Conservation (phyloP, 768 basidiomycete genomes). For the Lepiota venenata region DNA sequence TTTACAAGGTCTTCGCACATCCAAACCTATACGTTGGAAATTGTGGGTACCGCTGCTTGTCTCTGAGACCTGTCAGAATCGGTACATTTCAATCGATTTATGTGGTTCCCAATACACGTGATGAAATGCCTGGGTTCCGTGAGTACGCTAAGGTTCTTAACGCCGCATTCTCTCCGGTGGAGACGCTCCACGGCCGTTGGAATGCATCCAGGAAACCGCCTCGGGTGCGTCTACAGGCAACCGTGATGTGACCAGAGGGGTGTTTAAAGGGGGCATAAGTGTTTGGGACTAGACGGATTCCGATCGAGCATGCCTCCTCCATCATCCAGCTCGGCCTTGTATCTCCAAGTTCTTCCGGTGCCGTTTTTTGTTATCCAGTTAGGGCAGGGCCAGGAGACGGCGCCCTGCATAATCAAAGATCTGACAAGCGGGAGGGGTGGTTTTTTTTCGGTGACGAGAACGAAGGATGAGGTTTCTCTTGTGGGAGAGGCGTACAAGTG, state of each 20-base stretch:
- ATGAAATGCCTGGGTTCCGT: not conserved
- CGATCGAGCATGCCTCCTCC: constrained; percentile 36
- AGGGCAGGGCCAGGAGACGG: constrained; percentile 31
- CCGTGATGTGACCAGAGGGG: not conserved
- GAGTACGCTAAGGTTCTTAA: constrained; percentile 16
- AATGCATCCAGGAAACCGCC: too few relatives aligned
- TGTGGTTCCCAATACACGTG: not conserved
- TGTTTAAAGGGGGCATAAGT: not conserved
- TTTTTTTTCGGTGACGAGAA: constrained; percentile 57
- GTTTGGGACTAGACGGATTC: not conserved
- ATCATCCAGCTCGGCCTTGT: constrained; percentile 40
- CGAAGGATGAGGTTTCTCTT: constrained; percentile 58
- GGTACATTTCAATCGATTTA: not conserved
- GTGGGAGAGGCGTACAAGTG: constrained; percentile 40
- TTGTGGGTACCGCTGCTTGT: too few relatives aligned
- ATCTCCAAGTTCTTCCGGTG: constrained; percentile 41
- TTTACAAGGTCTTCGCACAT: too few relatives aligned
- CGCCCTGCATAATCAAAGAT: constrained; percentile 29
- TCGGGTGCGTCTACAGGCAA: too few relatives aligned
- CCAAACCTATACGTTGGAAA: too few relatives aligned
- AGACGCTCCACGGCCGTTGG: not conserved
- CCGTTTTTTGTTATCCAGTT: constrained; percentile 47
- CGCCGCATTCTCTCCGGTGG: constrained; percentile 22
- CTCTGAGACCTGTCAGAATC: too few relatives aligned
- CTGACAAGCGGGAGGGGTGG: constrained; percentile 21